A percentile compares a stretch with the other conserved stretches of the same genome.
phyloP scores from a whole-genome alignment of 2,329 filamentous ascomycete genomes.

The Didymosphaeria variabile region DNA sequence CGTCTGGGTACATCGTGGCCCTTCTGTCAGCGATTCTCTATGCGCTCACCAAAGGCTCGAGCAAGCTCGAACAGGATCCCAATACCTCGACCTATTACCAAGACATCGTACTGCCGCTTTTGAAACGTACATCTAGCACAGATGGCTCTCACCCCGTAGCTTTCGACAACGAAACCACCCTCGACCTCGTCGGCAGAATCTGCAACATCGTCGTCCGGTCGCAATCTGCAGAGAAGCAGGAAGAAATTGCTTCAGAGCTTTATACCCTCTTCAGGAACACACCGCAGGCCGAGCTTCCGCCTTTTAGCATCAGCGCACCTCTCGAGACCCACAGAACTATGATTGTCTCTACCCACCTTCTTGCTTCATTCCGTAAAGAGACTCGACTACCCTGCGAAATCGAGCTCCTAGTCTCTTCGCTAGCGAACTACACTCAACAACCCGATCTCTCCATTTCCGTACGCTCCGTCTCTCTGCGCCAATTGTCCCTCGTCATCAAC shows the following conservation, averaged over 20 bases:
- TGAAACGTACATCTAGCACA: conserved; percentile 48
- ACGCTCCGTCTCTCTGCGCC: conserved; percentile 50
- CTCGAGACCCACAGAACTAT: conserved; percentile 56
- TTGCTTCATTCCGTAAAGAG: conserved; percentile 59
- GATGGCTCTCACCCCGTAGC: conserved; percentile 40
- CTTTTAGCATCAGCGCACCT: conserved; percentile 40
- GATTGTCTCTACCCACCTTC: conserved; percentile 65
- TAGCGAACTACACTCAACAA: conserved; percentile 50
- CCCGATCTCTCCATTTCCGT: conserved; percentile 37
- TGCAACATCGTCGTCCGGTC: conserved; percentile 67
- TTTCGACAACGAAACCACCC: conserved; percentile 59
- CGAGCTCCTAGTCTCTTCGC: conserved; percentile 42
- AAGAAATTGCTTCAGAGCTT: conserved; percentile 61
- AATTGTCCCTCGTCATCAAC: conserved; percentile 58
- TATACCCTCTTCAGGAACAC: conserved; percentile 61
- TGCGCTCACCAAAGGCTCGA: conserved; percentile 64
- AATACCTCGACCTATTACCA: conserved; percentile 55
- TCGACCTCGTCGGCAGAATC: conserved; percentile 69
- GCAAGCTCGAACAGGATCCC: conserved; percentile 57
- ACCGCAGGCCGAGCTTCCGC: conserved; percentile 39
- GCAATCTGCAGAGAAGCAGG: conserved; percentile 61
- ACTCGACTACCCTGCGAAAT: conserved; percentile 43
- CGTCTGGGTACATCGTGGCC: conserved; percentile 64
- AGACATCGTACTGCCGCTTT: conserved; percentile 56
- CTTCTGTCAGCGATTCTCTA: conserved; percentile 70